Conservation (phyloP, 179 eudicot genomes). For the Vitellaria paradoxa region DNA sequence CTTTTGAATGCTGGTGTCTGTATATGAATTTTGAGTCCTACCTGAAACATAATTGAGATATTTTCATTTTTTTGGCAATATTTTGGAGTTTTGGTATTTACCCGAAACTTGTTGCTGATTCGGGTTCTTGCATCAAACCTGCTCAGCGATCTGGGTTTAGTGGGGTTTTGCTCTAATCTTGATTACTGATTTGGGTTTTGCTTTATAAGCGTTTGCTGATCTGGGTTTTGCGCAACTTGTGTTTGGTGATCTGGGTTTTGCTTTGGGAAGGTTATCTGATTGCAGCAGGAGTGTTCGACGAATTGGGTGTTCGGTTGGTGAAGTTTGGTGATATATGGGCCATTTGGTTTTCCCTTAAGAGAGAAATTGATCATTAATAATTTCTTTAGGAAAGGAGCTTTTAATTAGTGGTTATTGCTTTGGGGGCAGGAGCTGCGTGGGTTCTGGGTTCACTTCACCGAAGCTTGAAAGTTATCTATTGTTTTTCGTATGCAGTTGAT, state of each 20-base stretch:
- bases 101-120: not conserved
- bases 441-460: not conserved
- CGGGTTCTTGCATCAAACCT: not conserved
- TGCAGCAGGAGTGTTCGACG: constrained; percentile 11
- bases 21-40: constrained; percentile 1
- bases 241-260: constrained; percentile 17
- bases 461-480: not conserved
- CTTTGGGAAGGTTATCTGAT: constrained; percentile 10
- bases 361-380: not conserved
- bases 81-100: not conserved
- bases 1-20: not conserved
- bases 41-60: not conserved
- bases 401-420: not conserved
- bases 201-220: constrained; percentile 20
- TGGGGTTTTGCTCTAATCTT: not conserved
- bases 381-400: not conserved
- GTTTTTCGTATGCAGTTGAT: not conserved
- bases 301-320: constrained; percentile 7
- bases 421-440: not conserved
- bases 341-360: not conserved
- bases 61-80: not conserved
- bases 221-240: constrained; percentile 27
- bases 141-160: not conserved
- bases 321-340: constrained; percentile 10
- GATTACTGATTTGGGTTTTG: constrained; percentile 31